Base-by-base conservation (phyloP, 306 rosid genomes). In the Pyrus communis region DNA sequence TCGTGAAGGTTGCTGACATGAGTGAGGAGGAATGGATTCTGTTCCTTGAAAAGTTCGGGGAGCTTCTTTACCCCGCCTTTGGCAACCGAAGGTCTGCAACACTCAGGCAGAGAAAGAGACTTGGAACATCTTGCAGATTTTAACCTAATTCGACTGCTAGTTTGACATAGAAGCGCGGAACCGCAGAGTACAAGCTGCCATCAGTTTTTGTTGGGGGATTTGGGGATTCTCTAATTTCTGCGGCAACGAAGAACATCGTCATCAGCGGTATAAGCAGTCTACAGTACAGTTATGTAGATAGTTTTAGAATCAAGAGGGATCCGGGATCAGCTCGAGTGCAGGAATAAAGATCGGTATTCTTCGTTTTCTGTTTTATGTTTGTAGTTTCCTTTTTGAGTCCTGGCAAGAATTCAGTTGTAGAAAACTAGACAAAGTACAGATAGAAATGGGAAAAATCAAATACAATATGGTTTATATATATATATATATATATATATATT, bases 111-210 rank as follows among this genome's bases (percentile, higher is more conserved):
- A 85, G 83, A 67, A 85, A 75, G 70, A 87, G 90, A 63, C 96
- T 90, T 59, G 91, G 93, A 64, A 81, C 88, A 43, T 92, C 97
- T 35, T 88, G 93, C 84, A 84, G 81, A 74, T 85, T 92, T 84
- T 88, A 88, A 75, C 79, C 61, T 74, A 51, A 7, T 62, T 63
- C 18, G 11, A 31, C 69, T 31, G 2, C 13, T 31, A 0, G 43
- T 64, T 18, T 51, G 43, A 64, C 35, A 11, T 14, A 15, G 69
- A 64, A 30, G 68, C 12, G 6, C 0, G 11, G 68, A 15, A 30
- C 22, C 55, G 17, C 55, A 11, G 68, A 63, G 42, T n/a, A 3
- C 42, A 63, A 63, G 9, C 42, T 17, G 67, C 66, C 14, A 7
- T 5, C 28, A 15, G 66, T 23, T 61, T 58, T 58, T 9, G 63